Percentiles rank a stretch among this genome's conserved stretches.
Conservation (phyloP, 2,329 filamentous ascomycete genomes). For the Hymenoscyphus infarciens region DNA sequence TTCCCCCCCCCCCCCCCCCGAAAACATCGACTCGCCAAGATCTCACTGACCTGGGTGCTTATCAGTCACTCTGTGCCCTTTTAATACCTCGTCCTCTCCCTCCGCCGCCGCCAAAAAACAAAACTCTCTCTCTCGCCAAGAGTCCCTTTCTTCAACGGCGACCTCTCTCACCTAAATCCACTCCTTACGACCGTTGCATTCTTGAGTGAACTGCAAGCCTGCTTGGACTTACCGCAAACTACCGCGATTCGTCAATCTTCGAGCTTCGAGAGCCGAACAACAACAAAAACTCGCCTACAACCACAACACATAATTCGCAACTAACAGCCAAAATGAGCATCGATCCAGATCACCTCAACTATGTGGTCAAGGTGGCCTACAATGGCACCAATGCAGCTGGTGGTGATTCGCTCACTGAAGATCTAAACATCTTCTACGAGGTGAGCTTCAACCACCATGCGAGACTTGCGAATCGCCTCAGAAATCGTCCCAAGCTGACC, state of each 20-base stretch:
- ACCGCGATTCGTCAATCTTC: neutral
- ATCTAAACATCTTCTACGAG: constrained; percentile 84
- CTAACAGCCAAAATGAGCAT: constrained; percentile 31
- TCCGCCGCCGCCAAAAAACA: neutral
- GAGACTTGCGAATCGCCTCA: neutral
- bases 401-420: constrained; percentile 56
- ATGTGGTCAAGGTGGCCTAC: constrained; percentile 43
- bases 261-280: neutral
- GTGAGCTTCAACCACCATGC: constrained; percentile 40
- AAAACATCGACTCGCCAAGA: constrained; percentile 1
- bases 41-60: neutral
- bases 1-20: too few species aligned
- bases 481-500: neutral
- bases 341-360: constrained; percentile 44
- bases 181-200: constrained; percentile 10
- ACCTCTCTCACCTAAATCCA: constrained; percentile 7
- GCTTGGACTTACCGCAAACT: neutral
- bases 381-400: constrained; percentile 56
- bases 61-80: neutral
- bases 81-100: constrained; percentile 4
- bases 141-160: constrained; percentile 9
- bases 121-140: constrained; percentile 10
- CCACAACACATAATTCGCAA: constrained; percentile 1
- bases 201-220: constrained; percentile 10
- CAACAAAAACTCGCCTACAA: neutral